Base-by-base conservation (phyloP, 768 basidiomycete genomes). In the Russula earlei region DNA sequence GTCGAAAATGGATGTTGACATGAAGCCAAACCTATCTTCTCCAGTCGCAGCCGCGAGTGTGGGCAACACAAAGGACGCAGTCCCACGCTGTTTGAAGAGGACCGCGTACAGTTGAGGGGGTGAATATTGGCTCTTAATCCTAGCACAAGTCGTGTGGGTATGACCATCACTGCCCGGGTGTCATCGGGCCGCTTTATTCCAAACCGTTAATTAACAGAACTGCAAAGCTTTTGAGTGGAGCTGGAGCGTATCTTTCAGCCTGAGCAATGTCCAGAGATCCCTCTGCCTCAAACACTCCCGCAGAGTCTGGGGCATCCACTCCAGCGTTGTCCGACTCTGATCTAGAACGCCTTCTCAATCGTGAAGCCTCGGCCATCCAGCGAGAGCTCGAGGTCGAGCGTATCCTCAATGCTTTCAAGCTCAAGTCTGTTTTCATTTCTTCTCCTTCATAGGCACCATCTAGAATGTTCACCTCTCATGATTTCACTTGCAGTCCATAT, bases 391-490 rank as follows among this genome's bases (percentile, higher is more conserved):
- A 92, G 67, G 88, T 92, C 12, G 91, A 95, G 55, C 83, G 96
- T 24, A 91, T 99, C 61, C 74, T 98, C 47, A 87, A 84, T 64
- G 85, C 94, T 0, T 98, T 99, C 80, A 98, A 92, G 70, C 78
- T 98, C 64, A 99, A 98, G 93, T 95, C 56, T 34, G 56, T 62
- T 83, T 71, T 25, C 29, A 20, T 27, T 31, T 19, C 44, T 42
- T 42, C 20, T 17, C 37, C 15, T 10, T 52, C 10, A 15, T 29
- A 17, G 10, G 47, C 10, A 15, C 33, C 49, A 5, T 43, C n/a
- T 38, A 29, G 15, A 41, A 20, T 20, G 44, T 27, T 41, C 24
- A 19, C 17, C 33, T 27, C 20, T 17, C 44, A 40, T n/a, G n/a
- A 37, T 41, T 15, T 5, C 40, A 14, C 6, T 36, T 12, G 34